Conservation (phyloP, 331 rosid species). For the Saraca asoca region DNA sequence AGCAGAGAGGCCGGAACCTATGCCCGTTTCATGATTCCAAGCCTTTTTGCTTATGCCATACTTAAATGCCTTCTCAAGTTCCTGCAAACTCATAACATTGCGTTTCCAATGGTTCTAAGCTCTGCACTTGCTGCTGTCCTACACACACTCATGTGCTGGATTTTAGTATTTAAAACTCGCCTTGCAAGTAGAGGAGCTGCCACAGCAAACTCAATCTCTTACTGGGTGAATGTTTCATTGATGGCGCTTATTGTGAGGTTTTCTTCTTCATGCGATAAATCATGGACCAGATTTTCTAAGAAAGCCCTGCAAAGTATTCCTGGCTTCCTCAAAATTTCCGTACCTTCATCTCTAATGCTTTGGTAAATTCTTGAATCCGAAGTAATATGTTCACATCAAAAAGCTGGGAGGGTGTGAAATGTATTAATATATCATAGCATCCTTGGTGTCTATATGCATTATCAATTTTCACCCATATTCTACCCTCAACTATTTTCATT, state of each 20-base stretch:
- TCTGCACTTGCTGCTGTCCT: slow-evolving; percentile 49
- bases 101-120: slow-evolving; percentile 63
- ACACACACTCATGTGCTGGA: slow-evolving; percentile 65
- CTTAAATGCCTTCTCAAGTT: slow-evolving; percentile 66
- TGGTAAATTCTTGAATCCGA: slow-evolving; percentile 47
- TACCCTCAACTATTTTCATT: too few relatives aligned
- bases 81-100: slow-evolving; percentile 70
- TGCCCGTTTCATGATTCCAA: slow-evolving; percentile 53
- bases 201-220: slow-evolving; percentile 53
- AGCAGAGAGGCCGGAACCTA: slow-evolving; percentile 21
- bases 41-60: slow-evolving; percentile 60
- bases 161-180: slow-evolving; percentile 51
- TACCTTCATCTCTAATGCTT: slow-evolving; percentile 72
- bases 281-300: slow-evolving; percentile 66
- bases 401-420: too few relatives aligned
- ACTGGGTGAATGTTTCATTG: slow-evolving; percentile 58
- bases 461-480: too few relatives aligned
- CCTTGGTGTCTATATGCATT: too few relatives aligned
- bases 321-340: slow-evolving; percentile 53
- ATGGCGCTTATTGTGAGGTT: slow-evolving; percentile 60
- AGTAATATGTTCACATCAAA: not conserved
- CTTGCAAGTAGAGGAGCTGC: slow-evolving; percentile 69
- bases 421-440: too few relatives aligned
- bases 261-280: slow-evolving; percentile 59
- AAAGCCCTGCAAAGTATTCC: slow-evolving; percentile 45